Conservation (phyloP, 768 basidiomycete genomes). For the Gloeopeniophorella convolvens region DNA sequence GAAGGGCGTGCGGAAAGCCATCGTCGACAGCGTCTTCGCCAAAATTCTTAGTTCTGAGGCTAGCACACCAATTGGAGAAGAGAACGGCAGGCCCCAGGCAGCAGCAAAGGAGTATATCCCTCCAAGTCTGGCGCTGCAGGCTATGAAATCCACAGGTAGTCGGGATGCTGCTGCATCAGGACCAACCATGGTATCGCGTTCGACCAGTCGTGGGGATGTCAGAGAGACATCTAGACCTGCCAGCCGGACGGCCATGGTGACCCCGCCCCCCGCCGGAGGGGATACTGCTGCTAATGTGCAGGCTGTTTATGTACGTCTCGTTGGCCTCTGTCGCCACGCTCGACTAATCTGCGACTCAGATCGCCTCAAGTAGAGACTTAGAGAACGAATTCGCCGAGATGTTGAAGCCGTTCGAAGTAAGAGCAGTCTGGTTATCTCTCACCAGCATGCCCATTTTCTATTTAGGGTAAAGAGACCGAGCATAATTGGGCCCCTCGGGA, state of each 20-base stretch:
- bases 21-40: constrained; percentile 71
- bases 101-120: constrained; percentile 58
- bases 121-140: constrained; percentile 62
- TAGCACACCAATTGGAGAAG: constrained; percentile 41
- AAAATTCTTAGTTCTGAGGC: constrained; percentile 50
- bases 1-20: constrained; percentile 81
- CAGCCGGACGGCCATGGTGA: constrained; percentile 48
- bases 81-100: constrained; percentile 28
- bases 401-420: constrained; percentile 73
- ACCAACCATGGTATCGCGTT: constrained; percentile 33
- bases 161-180: constrained; percentile 21
- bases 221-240: constrained; percentile 49
- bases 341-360: constrained; percentile 33
- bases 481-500: constrained; percentile 92
- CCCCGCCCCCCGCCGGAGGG: constrained; percentile 34
- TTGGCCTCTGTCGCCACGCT: not conserved
- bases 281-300: constrained; percentile 45
- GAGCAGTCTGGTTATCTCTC: constrained; percentile 14
- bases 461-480: constrained; percentile 91
- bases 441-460: not conserved
- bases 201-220: constrained; percentile 43
- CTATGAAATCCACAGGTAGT: constrained; percentile 36
- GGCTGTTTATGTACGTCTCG: constrained; percentile 58
- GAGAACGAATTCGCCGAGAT: constrained; percentile 80
- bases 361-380: constrained; percentile 80